Evolutionary conservation across 768 basidiomycete genomes (phyloP).

Genomic region (Panellus pusillus): DNA sequence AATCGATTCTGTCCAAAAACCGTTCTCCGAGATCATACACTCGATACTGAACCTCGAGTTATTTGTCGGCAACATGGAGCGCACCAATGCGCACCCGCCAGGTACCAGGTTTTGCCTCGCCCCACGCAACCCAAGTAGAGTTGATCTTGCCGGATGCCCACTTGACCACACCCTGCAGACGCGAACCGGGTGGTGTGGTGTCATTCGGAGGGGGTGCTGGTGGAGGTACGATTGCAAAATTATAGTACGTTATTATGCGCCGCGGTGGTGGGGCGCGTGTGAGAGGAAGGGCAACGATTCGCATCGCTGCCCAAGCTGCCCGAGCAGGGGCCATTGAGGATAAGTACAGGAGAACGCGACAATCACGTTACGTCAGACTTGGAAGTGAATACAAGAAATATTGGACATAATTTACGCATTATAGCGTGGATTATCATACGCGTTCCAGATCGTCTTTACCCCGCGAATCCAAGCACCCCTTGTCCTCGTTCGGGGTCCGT

Average conservation of each 20-base stretch:
- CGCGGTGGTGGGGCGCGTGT: conserved; percentile 32
- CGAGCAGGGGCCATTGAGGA: conserved; percentile 1
- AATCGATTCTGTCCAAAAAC: conserved; percentile 70
- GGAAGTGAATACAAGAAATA: neutral
- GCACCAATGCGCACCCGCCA: conserved; percentile 61
- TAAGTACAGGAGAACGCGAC: conserved; percentile 21
- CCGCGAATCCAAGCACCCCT: conserved; percentile 37
- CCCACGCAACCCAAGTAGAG: conserved; percentile 64
- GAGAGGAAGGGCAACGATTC: conserved; percentile 49
- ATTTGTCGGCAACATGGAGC: neutral
- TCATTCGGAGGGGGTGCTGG: conserved; percentile 35
- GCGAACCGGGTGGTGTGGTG: conserved; percentile 30
- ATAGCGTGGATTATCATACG: conserved; percentile 11
- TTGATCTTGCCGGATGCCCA: conserved; percentile 54
- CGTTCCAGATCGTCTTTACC: neutral
- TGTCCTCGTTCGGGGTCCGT: conserved; percentile 75
- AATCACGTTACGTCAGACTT: conserved; percentile 10
- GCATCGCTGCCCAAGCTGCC: conserved; percentile 28
- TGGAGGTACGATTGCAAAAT: conserved; percentile 21
- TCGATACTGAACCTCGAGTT: conserved; percentile 45
- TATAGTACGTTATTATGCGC: conserved; percentile 11
- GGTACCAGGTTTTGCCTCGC: conserved; percentile 58
- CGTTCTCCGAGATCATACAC: conserved; percentile 66
- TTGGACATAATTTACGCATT: conserved; percentile 12
- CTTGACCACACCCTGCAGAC: conserved; percentile 41